Percentiles rank a stretch among this genome's conserved stretches.
Conservation (phyloP, 78 protist genomes). For the Paratrimastix pyriformis region DNA sequence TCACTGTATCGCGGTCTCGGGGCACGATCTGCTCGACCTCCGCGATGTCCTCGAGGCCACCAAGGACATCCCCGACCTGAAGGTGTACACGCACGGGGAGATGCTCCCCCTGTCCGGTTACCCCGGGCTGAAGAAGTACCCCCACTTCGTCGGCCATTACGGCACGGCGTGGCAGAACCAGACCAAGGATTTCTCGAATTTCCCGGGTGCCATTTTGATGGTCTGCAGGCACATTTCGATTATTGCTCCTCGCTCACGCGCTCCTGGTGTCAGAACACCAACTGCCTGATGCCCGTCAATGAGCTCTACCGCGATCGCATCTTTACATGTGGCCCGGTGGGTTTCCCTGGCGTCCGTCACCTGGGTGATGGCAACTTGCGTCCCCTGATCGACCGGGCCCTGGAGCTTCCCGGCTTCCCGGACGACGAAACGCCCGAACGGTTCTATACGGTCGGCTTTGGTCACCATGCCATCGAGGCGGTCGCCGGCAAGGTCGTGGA, state of each 20-base stretch:
- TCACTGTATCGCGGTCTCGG: slow-evolving; percentile 46
- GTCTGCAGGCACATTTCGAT: no score
- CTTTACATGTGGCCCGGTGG: slow-evolving; percentile 50
- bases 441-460: slow-evolving; percentile 35
- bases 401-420: no score
- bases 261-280: slow-evolving; percentile 65
- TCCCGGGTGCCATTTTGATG: no score
- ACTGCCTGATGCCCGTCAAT: slow-evolving; percentile 53
- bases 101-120: slow-evolving; percentile 69
- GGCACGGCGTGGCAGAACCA: slow-evolving; percentile 74
- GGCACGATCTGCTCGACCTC: slow-evolving; percentile 57
- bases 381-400: no score
- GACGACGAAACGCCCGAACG: no score
- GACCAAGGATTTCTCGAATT: slow-evolving; percentile 27
- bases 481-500: slow-evolving; percentile 48
- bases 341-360: slow-evolving; percentile 33
- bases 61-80: no score
- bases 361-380: background rate
- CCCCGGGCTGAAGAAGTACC: slow-evolving; percentile 44
- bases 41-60: slow-evolving; percentile 27
- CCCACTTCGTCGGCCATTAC: slow-evolving; percentile 55
- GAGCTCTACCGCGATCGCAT: slow-evolving; percentile 41
- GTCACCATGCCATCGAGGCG: slow-evolving; percentile 37
- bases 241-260: no score
- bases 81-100: slow-evolving; percentile 84